Evolutionary conservation across 2,329 filamentous ascomycete genomes (phyloP), one percentile per base, ranked within the genome.

Genomic region (Hypoxylon sp.): DNA sequence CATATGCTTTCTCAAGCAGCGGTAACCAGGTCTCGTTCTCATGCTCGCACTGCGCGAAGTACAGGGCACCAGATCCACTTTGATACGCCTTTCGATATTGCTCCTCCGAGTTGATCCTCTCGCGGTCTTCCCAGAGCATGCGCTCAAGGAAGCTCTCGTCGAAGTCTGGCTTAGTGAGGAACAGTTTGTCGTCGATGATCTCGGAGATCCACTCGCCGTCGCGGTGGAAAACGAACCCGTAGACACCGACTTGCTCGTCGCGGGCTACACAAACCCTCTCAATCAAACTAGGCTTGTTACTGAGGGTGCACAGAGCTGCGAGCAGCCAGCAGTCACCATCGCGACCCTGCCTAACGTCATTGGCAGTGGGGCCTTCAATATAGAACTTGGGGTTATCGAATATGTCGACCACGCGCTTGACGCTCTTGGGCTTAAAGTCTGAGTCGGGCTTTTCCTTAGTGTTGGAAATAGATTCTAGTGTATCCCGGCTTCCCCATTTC

Each of bases 241-340:
- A 96, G 0, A 95, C 92, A 11, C 93, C 93, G 2, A 94, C 88
- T 32, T 87, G 84, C 75, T 92, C 88, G 71, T 96, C 88, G 11
- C 88, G 86, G 4, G 88, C 90, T 52, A 96, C 91, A 71, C 92
- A 96, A 7, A 94, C 83, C 59, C 83, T 86, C 77, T 94, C 89
- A 58, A 96, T 92, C 68, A 94, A 79, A 0, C 87, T 89, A 19
- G 87, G 81, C 78, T 92, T 92, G 75, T 93, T 93, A 72, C 89
- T 90, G 68, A 97, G 85, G 0, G 92, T 93, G 68, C 91, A 93
- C 46, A 97, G 80, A 0, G 92, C 92, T 6, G 93, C 91, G 82
- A 97, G 89, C 63, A 96, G 88, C 93, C 93, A 97, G 78, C 93
- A 97, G 76, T 97, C 92, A 1, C 93, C 93, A 69, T 91, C 89